phyloP scores from a whole-genome alignment of 2,329 filamentous ascomycete genomes.

The Polytolypa hystricis region DNA sequence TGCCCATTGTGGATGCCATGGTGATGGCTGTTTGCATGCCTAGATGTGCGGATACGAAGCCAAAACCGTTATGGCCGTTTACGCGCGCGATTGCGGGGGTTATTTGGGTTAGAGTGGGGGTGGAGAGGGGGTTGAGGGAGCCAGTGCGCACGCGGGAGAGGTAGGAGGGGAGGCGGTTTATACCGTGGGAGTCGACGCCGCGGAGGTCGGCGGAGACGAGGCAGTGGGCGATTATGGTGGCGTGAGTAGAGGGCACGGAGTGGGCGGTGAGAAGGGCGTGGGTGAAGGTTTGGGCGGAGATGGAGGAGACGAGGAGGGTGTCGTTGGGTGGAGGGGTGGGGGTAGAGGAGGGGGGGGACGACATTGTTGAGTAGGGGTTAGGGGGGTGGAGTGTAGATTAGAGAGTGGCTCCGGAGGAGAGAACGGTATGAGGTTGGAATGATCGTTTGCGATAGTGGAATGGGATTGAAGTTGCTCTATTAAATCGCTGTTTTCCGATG shows the following conservation, averaged over 20 bases:
- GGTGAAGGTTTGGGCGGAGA: conserved; percentile 35
- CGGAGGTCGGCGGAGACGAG: conserved; percentile 65
- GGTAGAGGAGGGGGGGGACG: background rate
- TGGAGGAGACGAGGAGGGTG: conserved; percentile 13
- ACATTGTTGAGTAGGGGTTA: too few species aligned
- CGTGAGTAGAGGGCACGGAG: conserved; percentile 48
- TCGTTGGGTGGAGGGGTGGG: background rate
- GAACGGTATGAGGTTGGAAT: too few species aligned
- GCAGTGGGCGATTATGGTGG: conserved; percentile 52
- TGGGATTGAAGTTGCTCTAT: too few species aligned
- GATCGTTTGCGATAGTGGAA: too few species aligned
- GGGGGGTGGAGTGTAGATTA: too few species aligned
- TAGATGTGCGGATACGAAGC: conserved; percentile 56
- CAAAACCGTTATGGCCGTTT: conserved; percentile 60
- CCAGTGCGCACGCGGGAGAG: conserved; percentile 60
- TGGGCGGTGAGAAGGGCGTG: conserved; percentile 48
- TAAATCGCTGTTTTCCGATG: too few species aligned
- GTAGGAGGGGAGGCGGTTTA: conserved; percentile 69
- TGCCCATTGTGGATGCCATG: conserved; percentile 53
- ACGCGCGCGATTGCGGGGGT: conserved; percentile 63
- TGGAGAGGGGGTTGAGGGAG: conserved; percentile 51
- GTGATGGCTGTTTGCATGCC: conserved; percentile 59
- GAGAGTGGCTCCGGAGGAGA: too few species aligned
- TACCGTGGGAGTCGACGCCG: conserved; percentile 68
- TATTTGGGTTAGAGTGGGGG: conserved; percentile 47